Evolutionary conservation across 345 rosid genomes (phyloP).

Genomic region (Acer saccharum): DNA sequence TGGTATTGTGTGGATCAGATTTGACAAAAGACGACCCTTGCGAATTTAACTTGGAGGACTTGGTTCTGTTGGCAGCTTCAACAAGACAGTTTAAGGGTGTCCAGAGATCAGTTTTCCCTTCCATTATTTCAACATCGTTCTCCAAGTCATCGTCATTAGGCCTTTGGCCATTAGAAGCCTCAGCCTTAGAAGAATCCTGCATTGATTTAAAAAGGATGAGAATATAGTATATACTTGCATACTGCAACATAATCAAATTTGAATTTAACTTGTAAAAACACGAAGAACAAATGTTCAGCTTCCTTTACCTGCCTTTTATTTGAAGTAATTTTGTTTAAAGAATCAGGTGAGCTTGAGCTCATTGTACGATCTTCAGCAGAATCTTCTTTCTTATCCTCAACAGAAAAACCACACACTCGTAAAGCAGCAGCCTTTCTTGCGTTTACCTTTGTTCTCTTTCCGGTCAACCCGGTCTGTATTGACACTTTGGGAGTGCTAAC

Average conservation of each 20-base stretch:
- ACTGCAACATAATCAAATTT: conserved; percentile 5
- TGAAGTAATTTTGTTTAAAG: conserved; percentile 33
- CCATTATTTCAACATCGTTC: conserved; percentile 40
- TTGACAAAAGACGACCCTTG: conserved; percentile 42
- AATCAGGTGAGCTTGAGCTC: conserved; percentile 57
- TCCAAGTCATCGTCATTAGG: conserved; percentile 29
- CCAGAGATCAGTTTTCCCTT: conserved; percentile 64
- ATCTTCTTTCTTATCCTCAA: conserved; percentile 56
- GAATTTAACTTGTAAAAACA: not conserved
- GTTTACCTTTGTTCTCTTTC: conserved; percentile 55
- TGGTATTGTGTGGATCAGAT: conserved; percentile 26
- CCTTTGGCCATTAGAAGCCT: conserved; percentile 33
- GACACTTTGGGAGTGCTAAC: conserved; percentile 64
- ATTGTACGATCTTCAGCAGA: conserved; percentile 40
- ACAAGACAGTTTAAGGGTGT: conserved; percentile 75
- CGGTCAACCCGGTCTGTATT: conserved; percentile 52
- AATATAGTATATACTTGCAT: not conserved
- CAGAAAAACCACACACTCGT: conserved; percentile 38
- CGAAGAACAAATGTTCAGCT: conserved; percentile 18
- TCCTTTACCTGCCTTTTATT: conserved; percentile 56
- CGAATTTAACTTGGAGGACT: conserved; percentile 50
- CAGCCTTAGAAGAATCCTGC: conserved; percentile 47
- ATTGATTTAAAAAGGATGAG: conserved; percentile 16
- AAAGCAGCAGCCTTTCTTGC: conserved; percentile 49
- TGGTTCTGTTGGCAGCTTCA: conserved; percentile 79